Evolutionary conservation across 257 asterid genomes (phyloP), one percentile per base, ranked within the genome.

Genomic region (Thymus mandschuricus): DNA sequence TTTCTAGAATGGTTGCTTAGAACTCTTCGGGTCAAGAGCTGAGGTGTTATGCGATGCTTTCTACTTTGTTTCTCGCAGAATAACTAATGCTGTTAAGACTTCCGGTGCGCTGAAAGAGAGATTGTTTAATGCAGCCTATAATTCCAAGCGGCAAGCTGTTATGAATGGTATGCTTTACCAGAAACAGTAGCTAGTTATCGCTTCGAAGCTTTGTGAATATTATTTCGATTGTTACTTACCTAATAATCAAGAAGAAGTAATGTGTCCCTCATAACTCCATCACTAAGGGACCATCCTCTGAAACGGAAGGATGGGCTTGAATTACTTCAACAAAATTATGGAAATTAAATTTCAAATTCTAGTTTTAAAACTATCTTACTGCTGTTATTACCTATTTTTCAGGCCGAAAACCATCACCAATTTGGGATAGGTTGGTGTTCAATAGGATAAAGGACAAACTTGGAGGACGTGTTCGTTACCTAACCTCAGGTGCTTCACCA

Each of bases 401-500:
- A 94, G 98, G 97, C 60, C 87, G 84, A 78, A 94, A 86, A 61
- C 87, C 98, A 62, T 94, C 98, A 15, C 96, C 98, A 2, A 89
- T 94, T 87, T 94, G 98, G 97, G 98, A 94, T 81, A 87, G 89
- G 65, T 69, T 94, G 85, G 96, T 94, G 38, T 94, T 94, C 81
- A 94, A 94, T 76, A 94, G 91, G 84, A 94, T 91, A 82, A 94
- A 91, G 83, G 90, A 84, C 62, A 94, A 80, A 77, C 95, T 94
- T 71, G 98, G 98, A 66, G 98, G 98, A 13, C 86, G 97, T 59
- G 96, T 94, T 62, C 94, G 96, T 64, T 85, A 85, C 86, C 73
- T 91, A 96, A 80, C 90, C 78, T 89, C 97, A 44, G 98, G 98
- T 80, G 98, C 98, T 78, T 94, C 98, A 35, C 97, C 98, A 33